Base-by-base conservation (phyloP, 2,329 filamentous ascomycete genomes). In the Blastomyces silverae region DNA sequence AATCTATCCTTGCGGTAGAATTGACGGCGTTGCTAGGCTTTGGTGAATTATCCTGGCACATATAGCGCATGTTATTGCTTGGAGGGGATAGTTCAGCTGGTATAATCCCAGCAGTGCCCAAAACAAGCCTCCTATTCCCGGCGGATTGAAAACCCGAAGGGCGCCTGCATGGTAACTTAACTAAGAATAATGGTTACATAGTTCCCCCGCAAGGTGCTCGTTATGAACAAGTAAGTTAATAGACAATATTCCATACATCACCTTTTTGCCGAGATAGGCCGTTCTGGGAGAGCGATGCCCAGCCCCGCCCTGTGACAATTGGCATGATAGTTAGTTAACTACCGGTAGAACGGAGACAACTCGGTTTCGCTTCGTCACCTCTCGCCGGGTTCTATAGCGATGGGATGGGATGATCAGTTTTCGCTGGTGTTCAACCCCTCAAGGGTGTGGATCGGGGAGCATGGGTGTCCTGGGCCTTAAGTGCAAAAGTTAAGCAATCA, bases 321-420 rank as follows among this genome's bases (percentile, higher is more conserved):
- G n/a, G n/a, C n/a, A n/a, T n/a, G n/a, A n/a, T n/a, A n/a, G n/a
- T n/a, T n/a, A n/a, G n/a, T 28, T 37, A 34, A 4, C 8, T 39
- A 5, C 34, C 25, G 17, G 34, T 25, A 25, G n/a, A 44, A 22
- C 10, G 15, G 15, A 44, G 5, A 17, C 34, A 28, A 6, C 56
- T 17, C 31, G 34, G 56, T n/a, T 39, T 58, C 5, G 34, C 56
- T 58, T 58, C 34, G 56, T 58, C 56, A 25, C 34, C 42, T 15
- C 37, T 58, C 56, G 5, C 34, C 37, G n/a, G 25, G 22, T 44
- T 17, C 37, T 44, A n/a, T n/a, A 25, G 20, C n/a, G n/a, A n/a
- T n/a, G n/a, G n/a, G n/a, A n/a, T n/a, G n/a, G 37, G 5, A 6
- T 42, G 2, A 2, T 44, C 56, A 25, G 17, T 37, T 22, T 20